These are phyloP conservation scores for Aspergillus pseudoviridinutans DNA, from an alignment of 2,329 filamentous ascomycete species.

Conservation along the genomic window DNA sequence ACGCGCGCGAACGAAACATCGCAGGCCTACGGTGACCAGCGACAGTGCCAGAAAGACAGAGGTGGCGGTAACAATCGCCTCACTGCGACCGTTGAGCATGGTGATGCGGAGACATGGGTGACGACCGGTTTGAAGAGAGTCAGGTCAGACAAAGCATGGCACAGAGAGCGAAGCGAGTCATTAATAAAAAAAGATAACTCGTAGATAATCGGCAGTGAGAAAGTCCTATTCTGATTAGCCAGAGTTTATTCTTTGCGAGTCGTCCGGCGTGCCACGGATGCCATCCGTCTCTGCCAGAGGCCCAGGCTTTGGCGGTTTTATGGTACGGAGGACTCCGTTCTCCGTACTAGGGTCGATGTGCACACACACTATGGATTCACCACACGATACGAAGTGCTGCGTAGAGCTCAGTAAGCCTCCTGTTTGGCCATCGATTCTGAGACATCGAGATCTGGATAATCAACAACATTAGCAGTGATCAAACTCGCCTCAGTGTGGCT, in stretches of 20 bases:
- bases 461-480: background rate
- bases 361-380: background rate
- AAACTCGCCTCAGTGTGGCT: background rate
- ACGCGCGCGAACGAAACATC: constrained; percentile 32
- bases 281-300: background rate
- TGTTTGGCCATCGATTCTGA: background rate
- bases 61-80: constrained; percentile 11
- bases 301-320: background rate
- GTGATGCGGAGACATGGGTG: background rate
- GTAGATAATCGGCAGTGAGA: background rate
- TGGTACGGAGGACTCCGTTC: background rate
- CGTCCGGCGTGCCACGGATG: background rate
- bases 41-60: constrained; percentile 32
- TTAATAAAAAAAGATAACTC: background rate
- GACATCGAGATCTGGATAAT: background rate
- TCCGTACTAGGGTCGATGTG: no score
- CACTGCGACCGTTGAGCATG: constrained; percentile 1
- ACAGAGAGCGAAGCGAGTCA: background rate
- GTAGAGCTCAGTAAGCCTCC: background rate
- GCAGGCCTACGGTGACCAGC: constrained; percentile 27
- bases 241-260: background rate
- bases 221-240: background rate
- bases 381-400: background rate
- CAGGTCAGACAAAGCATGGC: background rate
- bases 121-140: background rate